Base-by-base conservation (phyloP, 2,329 filamentous ascomycete species). In the Diaporthe vexans region DNA sequence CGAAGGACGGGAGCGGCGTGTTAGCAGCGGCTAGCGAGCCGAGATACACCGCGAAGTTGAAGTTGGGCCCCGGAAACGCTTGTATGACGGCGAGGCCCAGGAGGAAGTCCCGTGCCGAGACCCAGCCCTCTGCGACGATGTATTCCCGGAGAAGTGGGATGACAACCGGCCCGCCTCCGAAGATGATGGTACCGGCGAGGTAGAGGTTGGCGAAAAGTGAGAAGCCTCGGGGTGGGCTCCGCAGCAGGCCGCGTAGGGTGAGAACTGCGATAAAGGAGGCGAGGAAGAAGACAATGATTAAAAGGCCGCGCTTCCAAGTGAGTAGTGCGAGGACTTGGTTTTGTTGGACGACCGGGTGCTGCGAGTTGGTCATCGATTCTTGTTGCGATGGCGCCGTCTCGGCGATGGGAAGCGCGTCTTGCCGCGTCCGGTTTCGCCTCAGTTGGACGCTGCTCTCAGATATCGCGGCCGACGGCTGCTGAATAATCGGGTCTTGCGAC, bases 41-140 rank as follows among this genome's bases (percentile, higher is more conserved):
- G 0, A 92, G 82, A 73, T 87, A 92, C 0, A 91, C 89, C 0
- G 88, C 89, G 75, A 91, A 91, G 78, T 86, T 86, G 73, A 81
- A 80, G 63, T 81, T 81, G 0, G 79, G 79, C 10, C 79, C 78
- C 0, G 93, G 93, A 73, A 94, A 93, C 0, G 91, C 88, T 81
- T 95, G 93, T 24, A 91, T 92, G 71, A 95, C 87, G 10, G 93
- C 93, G 0, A 95, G 88, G 0, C 93, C 93, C 65, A 94, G 90
- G 0, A 95, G 84, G 79, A 95, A 94, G 79, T 95, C 92, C 5
- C 93, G 88, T 0, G 91, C 86, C 0, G 88, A 89, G 0, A 95
- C 92, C 92, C 92, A 95, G 9, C 91, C 91, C 33, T 92, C 91
- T 0, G 87, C 86, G 0, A 94, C 93, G 48, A 94, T 85, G 77